Percentiles rank a stretch among this genome's conserved stretches.
These are phyloP conservation scores for Hypoxylon sp. DNA, from an alignment of 2,329 filamentous ascomycete genomes.

Conservation along the genomic window DNA sequence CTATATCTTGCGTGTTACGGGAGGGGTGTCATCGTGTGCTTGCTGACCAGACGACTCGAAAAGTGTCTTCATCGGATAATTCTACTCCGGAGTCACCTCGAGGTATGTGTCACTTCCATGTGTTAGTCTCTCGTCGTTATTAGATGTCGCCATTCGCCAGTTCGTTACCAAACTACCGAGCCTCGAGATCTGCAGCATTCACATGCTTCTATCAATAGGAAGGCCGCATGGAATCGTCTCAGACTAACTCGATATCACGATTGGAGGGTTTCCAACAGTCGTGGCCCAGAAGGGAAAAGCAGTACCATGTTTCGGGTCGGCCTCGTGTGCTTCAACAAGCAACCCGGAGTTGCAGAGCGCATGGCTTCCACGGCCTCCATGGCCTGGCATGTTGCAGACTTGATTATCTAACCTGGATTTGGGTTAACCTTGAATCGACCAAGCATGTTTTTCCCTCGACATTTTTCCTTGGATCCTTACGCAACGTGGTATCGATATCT, in stretches of 20 bases:
- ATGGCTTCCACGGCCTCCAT: too few species aligned
- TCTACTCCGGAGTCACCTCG: too few species aligned
- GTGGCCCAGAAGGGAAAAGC: conserved; percentile 9
- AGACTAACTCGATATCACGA: background rate
- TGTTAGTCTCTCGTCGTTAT: background rate
- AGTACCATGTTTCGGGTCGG: background rate
- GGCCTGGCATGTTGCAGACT: too few species aligned
- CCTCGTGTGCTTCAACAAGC: too few species aligned
- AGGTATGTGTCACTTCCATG: too few species aligned
- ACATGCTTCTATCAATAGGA: conserved; percentile 3
- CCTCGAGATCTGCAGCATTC: conserved; percentile 1
- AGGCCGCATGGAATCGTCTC: conserved; percentile 1
- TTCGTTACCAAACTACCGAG: background rate
- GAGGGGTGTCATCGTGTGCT: too few species aligned
- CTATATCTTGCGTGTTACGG: too few species aligned
- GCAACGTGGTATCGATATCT: conserved; percentile 10
- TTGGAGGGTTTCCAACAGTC: background rate
- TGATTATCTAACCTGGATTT: conserved; percentile 14
- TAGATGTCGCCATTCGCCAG: background rate
- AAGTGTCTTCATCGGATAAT: too few species aligned
- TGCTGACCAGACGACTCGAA: too few species aligned
- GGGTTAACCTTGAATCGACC: background rate
- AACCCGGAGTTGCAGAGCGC: too few species aligned
- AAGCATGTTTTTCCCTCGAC: background rate
- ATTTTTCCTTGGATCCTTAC: conserved; percentile 1